Base-by-base conservation (phyloP, 331 rosid genomes). In the Dryas integrifolia region DNA sequence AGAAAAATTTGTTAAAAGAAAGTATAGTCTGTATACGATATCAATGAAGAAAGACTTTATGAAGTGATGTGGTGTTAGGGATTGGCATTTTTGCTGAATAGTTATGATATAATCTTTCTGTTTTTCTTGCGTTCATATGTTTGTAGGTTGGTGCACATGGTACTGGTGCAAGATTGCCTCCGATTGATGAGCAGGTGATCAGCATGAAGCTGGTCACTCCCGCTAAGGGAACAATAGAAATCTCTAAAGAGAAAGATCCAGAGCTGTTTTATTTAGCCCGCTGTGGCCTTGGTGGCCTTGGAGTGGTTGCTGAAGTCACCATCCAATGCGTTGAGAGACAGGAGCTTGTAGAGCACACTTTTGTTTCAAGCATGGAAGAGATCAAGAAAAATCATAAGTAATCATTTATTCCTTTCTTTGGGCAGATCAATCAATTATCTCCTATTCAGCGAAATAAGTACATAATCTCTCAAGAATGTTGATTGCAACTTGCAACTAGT, bases 311-410 rank as follows among this genome's bases (percentile, higher is more conserved):
- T 53, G 98, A 94, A 83, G 98, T 94, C 72, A 94, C 97, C 74
- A 84, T 94, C 77, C 98, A 91, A 51, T 94, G 98, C 68, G 98
- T 94, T 75, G 97, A 94, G 79, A 91, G 97, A 81, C 86, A 89
- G 84, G 98, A 94, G 86, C 95, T 94, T 73, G 92, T 89, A 84
- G 98, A 94, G 90, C 97, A 94, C 86, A 91, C 97, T n/a, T 58
- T 58, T 77, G 81, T 91, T 81, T 89, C 96, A 47, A 84, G 79
- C 79, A 78, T 85, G 86, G 85, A 83, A 72, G 97, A 94, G 80
- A 88, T 94, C 81, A 86, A 87, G 92, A 94, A 89, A 83, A 94
- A 89, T 81, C 98, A 94, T 79, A 94, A 89, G 97, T 94, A 91
- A 85, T 71, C 60, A 9, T 65, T 14, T 49, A 16, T 24, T 51